Base-by-base conservation (phyloP, 2,329 filamentous ascomycete species). In the Aquanectria penicillioides region DNA sequence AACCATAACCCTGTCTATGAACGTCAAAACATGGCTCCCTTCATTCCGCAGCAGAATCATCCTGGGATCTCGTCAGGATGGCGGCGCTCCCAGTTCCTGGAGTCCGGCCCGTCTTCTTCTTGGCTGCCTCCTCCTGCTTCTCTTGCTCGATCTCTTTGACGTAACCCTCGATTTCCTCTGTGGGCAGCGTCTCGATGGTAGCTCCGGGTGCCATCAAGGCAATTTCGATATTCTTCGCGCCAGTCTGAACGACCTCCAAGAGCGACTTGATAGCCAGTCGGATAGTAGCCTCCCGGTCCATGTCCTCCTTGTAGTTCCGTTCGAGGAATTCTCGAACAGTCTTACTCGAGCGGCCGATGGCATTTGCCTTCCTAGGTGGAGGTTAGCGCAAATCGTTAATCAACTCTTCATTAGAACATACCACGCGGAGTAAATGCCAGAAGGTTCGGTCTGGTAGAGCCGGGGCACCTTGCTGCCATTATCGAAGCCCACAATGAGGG, bases 161-260 rank as follows among this genome's bases (percentile, higher is more conserved):
- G 74, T 97, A 97, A 69, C 87, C 87, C 83, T 99, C 95, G 73
- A 99, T 99, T 73, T 97, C 92, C 77, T 98, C 94, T 26, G 94
- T 90, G 3, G 93, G 92, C 69, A 99, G 86, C 88, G 97, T 94
- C 83, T 98, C 94, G 64, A 99, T 87, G 13, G 85, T 78, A 83
- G 97, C 93, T 49, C 93, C 94, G 6, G 95, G 94, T 7, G 93
- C 92, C 93, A 98, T 97, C 74, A 99, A 89, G 57, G 96, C 95
- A 73, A 99, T 98, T 82, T 99, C 95, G 73, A 99, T 99, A 80
- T 99, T 99, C 88, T 99, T 99, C 50, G 95, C 95, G 64, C 95
- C 95, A 3, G 95, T 99, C 81, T 99, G 95, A 62, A 99, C 95
- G 51, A 99, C 95, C 79, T 99, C 95, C 61, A 99, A 83, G 65